A percentile compares a stretch with the other conserved stretches of the same genome.
These are phyloP conservation scores for Stylonectria norvegica DNA, from an alignment of 2,329 filamentous ascomycete genomes.

Conservation along the genomic window DNA sequence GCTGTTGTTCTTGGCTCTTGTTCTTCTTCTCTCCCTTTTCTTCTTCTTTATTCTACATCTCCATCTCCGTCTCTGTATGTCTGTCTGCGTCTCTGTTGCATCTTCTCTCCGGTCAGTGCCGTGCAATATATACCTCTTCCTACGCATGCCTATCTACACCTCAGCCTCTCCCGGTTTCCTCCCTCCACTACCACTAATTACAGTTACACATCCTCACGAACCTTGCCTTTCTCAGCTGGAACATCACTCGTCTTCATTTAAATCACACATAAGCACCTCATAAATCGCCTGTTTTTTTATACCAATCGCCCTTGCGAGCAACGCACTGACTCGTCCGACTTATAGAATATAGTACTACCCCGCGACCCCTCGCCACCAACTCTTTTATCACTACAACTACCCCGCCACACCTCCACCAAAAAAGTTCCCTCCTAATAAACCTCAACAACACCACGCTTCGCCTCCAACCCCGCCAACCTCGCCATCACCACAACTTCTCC, in stretches of 20 bases:
- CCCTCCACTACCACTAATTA: no score
- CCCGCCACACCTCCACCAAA: slow-evolving; percentile 26
- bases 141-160: no score
- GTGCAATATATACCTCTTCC: no score
- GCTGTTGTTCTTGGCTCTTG: slow-evolving; percentile 1
- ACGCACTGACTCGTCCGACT: slow-evolving; percentile 26
- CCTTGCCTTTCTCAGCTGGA: no score
- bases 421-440: slow-evolving; percentile 7
- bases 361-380: not conserved
- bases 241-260: no score
- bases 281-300: not conserved
- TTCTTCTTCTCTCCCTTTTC: not conserved
- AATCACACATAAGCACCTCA: no score
- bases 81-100: slow-evolving; percentile 6
- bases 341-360: slow-evolving; percentile 10
- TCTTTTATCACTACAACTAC: slow-evolving; percentile 15
- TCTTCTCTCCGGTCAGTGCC: not conserved
- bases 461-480: slow-evolving; percentile 19
- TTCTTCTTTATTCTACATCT: slow-evolving; percentile 12
- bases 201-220: no score
- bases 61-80: slow-evolving; percentile 6
- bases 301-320: no score
- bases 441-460: slow-evolving; percentile 27
- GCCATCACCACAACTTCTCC: slow-evolving; percentile 33
- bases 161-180: no score